Evolutionary conservation across 345 rosid species (phyloP).

Genomic region (Ceriops decandra): DNA sequence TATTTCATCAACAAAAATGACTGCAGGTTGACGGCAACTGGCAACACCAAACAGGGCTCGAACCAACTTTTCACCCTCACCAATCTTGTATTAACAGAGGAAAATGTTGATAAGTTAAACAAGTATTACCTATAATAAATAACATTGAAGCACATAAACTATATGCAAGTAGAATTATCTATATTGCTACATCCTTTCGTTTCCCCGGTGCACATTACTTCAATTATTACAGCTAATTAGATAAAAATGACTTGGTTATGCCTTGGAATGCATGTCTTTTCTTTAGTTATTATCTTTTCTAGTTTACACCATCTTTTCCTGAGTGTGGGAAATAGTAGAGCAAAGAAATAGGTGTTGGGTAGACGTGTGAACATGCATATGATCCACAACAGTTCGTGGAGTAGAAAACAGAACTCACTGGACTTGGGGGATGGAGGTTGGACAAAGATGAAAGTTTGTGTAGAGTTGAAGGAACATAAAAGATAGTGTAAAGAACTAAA

Average conservation of each 20-base stretch:
- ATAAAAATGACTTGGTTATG: too few species aligned
- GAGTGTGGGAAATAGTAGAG: too few species aligned
- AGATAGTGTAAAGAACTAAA: neutral
- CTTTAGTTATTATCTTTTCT: too few species aligned
- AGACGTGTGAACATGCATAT: too few species aligned
- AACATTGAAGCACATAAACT: neutral
- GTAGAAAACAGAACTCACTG: neutral
- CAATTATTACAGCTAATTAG: too few species aligned
- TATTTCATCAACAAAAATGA: slow-evolving; percentile 95
- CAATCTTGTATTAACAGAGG: slow-evolving; percentile 52
- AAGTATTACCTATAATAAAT: neutral
- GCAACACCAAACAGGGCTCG: slow-evolving; percentile 99
- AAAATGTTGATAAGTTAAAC: neutral
- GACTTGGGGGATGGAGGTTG: neutral
- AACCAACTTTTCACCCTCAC: slow-evolving; percentile 98
- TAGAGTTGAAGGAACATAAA: neutral
- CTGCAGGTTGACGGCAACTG: slow-evolving; percentile 97
- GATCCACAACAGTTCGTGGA: neutral
- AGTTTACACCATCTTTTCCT: too few species aligned
- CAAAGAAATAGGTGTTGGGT: too few species aligned
- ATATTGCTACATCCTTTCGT: neutral
- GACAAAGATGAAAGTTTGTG: neutral
- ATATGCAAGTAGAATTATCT: neutral
- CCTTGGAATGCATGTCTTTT: too few species aligned
- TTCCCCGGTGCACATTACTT: neutral